Conservation (phyloP, 257 asterid genomes). For the Petunia secreta region DNA sequence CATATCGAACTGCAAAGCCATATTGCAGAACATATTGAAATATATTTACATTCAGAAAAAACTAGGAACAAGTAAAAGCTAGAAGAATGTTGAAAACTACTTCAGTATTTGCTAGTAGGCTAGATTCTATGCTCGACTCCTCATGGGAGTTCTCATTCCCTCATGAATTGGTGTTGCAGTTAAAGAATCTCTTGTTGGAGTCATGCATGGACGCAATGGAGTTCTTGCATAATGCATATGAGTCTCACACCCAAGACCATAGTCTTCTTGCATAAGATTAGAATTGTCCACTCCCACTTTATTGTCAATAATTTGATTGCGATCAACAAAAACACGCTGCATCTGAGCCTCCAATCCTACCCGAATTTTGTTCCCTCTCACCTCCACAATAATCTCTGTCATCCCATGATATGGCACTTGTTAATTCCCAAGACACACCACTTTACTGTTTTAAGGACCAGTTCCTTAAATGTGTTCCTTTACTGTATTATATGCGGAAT, state of each 20-base stretch:
- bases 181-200: background rate
- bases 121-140: background rate
- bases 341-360: background rate
- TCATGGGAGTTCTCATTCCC: background rate
- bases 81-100: background rate
- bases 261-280: background rate
- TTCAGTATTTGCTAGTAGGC: background rate
- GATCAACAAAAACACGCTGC: background rate
- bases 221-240: background rate
- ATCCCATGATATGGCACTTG: background rate
- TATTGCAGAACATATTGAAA: background rate
- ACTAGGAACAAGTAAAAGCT: background rate
- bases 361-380: background rate
- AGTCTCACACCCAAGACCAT: background rate
- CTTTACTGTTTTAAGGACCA: too few relatives aligned
- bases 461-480: too few relatives aligned
- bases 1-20: background rate
- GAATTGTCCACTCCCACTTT: background rate
- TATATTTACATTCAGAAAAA: background rate
- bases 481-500: too few relatives aligned
- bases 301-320: background rate
- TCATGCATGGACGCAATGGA: background rate
- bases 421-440: too few relatives aligned
- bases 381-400: background rate
- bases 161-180: constrained; percentile 6